A percentile compares a stretch with the other conserved stretches of the same genome.
phyloP scores from a whole-genome alignment of 2,329 filamentous ascomycete species.

The Fusarium verticillioides region DNA sequence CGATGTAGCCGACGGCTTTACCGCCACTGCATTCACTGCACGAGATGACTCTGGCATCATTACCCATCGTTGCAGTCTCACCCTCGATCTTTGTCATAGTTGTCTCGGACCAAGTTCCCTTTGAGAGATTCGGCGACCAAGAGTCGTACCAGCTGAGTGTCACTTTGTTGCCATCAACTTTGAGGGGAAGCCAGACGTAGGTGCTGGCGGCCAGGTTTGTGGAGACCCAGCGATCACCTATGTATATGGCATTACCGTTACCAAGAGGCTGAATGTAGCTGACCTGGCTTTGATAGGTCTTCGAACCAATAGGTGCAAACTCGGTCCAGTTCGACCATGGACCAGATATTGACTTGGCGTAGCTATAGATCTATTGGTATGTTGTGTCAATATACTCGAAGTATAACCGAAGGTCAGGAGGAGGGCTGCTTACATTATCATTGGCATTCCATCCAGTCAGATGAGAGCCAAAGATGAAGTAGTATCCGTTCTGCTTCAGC shows the following conservation, averaged over 20 bases:
- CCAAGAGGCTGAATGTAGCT: conserved; percentile 64
- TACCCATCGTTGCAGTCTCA: conserved; percentile 58
- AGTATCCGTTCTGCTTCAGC: conserved; percentile 67
- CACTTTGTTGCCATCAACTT: conserved; percentile 62
- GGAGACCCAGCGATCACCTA: conserved; percentile 74
- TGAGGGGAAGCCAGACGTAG: conserved; percentile 73
- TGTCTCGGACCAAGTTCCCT: conserved; percentile 56
- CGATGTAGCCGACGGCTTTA: conserved; percentile 64
- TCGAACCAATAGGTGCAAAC: conserved; percentile 66
- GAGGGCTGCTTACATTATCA: conserved; percentile 61
- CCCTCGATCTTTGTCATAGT: conserved; percentile 63
- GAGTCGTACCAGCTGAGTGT: conserved; percentile 63
- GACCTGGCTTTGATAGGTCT: conserved; percentile 70
- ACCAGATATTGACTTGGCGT: conserved; percentile 65
- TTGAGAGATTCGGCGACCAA: conserved; percentile 61
- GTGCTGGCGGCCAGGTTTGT: conserved; percentile 69
- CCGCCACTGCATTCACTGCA: conserved; percentile 64
- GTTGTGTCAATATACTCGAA: neutral
- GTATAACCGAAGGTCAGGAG: accelerated
- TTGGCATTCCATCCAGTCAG: conserved; percentile 69
- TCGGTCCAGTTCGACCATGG: conserved; percentile 71
- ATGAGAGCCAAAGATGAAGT: conserved; percentile 73
- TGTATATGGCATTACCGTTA: conserved; percentile 62
- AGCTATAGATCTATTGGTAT: conserved; percentile 59
- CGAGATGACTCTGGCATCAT: conserved; percentile 57